Evolutionary conservation across 495 filamentous ascomycete genomes (phyloP), one percentile per base, ranked within the genome.

Genomic region (Neurospora sp.): DNA sequence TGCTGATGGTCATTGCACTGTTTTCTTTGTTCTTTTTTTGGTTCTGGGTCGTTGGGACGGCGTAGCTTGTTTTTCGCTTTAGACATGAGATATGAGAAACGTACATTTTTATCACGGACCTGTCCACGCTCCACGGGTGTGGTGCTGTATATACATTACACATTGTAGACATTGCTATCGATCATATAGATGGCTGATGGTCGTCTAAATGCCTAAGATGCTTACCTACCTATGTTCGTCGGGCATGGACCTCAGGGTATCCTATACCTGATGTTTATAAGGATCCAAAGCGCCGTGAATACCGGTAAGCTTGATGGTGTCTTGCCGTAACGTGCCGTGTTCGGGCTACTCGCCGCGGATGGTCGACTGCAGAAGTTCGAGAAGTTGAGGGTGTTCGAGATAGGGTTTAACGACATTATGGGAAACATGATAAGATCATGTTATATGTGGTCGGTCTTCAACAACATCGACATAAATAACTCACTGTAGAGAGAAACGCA

Each of bases 231-330:
- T 42, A 42, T 16, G 16, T 42, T 59, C 4, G 5, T 27, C 23
- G 11, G 23, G 23, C 2, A 59, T 59, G 20, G 9, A 12, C 9
- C 10, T 59, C 10, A 14, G 48, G 11, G 48, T 14, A 12, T 31
- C 20, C 72, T 82, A 75, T 85, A 88, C 85, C 84, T 98, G 94
- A 81, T 98, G 93, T 78, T 93, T 96, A 83, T 99, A 97, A 2
- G 96, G 96, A 78, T 98, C 96, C 41, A 98, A 82, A 44, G 96
- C 96, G 71, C 96, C 96, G 14, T 98, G 86, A 70, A 97, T 97
- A 76, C 96, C 96, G 83, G 98, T 90, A 8, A 99, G 82, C 75
- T 97, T 97, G 76, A 98, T 97, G 0, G 96, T 97, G 82, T 97
- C 96, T 76, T 94, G 94, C 18, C 96, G 88, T 37, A 98, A 83